Evolutionary conservation across 805 yeast genomes (phyloP).

Genomic region (Barnettozyma wickerhamii): DNA sequence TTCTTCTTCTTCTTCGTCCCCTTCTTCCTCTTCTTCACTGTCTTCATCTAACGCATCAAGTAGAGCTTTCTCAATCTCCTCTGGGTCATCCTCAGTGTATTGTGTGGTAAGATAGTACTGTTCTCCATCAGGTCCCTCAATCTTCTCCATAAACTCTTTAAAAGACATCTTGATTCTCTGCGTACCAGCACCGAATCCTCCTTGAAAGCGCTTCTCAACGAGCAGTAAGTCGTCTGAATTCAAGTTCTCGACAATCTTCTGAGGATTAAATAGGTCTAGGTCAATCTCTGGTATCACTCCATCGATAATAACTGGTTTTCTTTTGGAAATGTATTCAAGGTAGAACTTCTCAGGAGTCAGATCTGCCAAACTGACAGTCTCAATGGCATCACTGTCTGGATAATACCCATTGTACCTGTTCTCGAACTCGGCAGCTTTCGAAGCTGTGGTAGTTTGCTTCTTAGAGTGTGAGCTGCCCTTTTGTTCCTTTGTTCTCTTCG

Average conservation of each 20-base stretch:
- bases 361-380: conserved; percentile 2
- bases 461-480: neutral
- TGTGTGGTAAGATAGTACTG: conserved; percentile 67
- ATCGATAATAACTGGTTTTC: conserved; percentile 44
- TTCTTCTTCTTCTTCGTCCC: conserved; percentile 16
- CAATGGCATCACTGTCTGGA: conserved; percentile 5
- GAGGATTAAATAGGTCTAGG: conserved; percentile 30
- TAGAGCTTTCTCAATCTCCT: conserved; percentile 10
- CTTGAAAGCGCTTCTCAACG: conserved; percentile 52
- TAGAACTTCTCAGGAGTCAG: conserved; percentile 10
- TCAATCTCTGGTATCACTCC: conserved; percentile 35
- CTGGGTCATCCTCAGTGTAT: conserved; percentile 45
- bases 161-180: conserved; percentile 48
- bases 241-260: conserved; percentile 34
- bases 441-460: neutral
- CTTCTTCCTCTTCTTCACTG: neutral
- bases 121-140: conserved; percentile 40
- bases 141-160: conserved; percentile 39
- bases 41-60: no score
- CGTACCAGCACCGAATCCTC: conserved; percentile 69
- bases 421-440: conserved; percentile 3
- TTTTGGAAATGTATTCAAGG: conserved; percentile 13
- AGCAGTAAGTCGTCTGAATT: conserved; percentile 36
- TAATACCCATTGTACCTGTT: conserved; percentile 14
- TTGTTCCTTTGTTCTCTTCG: conserved; percentile 2